Percentiles rank a stretch among this genome's conserved stretches.
These are phyloP conservation scores for Paraconiothyrium brasiliense DNA, from an alignment of 2,329 filamentous ascomycete genomes.

Conservation along the genomic window DNA sequence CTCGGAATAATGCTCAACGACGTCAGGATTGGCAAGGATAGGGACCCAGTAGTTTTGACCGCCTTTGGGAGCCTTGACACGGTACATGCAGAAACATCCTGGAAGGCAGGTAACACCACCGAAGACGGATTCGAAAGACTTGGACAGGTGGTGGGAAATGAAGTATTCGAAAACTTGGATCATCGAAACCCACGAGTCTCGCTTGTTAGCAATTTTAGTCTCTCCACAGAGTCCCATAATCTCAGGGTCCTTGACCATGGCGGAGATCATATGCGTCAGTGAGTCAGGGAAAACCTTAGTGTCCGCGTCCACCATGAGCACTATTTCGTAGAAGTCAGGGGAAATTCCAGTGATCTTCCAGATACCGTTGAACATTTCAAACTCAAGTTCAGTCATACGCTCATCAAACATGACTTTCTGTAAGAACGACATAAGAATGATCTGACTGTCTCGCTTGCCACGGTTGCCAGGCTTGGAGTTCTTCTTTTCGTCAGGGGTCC, in stretches of 20 bases:
- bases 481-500: constrained; percentile 83
- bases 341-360: constrained; percentile 99
- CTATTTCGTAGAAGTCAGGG: constrained; percentile 96
- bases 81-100: constrained; percentile 99
- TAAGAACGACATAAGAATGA: constrained; percentile 98
- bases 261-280: constrained; percentile 97
- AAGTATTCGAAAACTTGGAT: constrained; percentile 99
- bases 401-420: constrained; percentile 99
- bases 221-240: constrained; percentile 99
- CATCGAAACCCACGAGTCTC: constrained; percentile 91
- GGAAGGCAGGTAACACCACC: constrained; percentile 98
- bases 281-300: constrained; percentile 99
- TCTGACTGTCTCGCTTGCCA: constrained; percentile 98
- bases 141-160: constrained; percentile 95
- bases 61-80: constrained; percentile 98
- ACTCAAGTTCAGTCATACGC: constrained; percentile 98
- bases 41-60: constrained; percentile 99
- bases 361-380: constrained; percentile 98
- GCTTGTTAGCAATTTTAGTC: constrained; percentile 99
- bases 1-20: constrained; percentile 99
- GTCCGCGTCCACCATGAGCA: constrained; percentile 99
- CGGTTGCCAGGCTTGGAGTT: constrained; percentile 93
- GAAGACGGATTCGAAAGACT: constrained; percentile 98
- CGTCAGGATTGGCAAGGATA: constrained; percentile 96
- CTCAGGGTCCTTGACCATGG: constrained; percentile 98